Evolutionary conservation across 176 grass and related monocot species (phyloP), one percentile per base, ranked within the genome.

Genomic region (Juncus effusus): DNA sequence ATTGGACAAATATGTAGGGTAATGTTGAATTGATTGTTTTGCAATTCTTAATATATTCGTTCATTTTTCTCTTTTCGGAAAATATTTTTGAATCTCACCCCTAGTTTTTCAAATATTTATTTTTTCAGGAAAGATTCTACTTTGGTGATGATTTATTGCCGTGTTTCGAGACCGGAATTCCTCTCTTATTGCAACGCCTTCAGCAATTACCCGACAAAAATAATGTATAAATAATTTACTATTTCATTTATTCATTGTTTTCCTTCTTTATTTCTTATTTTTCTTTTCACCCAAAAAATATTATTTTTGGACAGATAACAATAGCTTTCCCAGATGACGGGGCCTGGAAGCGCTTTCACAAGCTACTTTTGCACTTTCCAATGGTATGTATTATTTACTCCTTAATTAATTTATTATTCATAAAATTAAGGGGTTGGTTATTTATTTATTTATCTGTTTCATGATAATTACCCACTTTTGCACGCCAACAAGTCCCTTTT

Each of bases 251-350:
- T 4, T 15, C 35, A 5, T 12, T 13, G 13, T 1, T 62, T 61
- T 36, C 38, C 39, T 63, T 68, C 57, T 42, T 16, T 12, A 14
- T 59, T 61, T 41, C 12, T 45, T 12, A 15, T 54, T 60, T 5
- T 6, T 16, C 40, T 4, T 36, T 41, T 61, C 19, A 67, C 68
- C 15, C 13, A 28, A 28, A 28, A 28, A 28, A 28, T 13, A 42
- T 40, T 6, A 62, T 55, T 64, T 51, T 10, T 47, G 11, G 8
- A 79, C 83, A 96, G 93, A 78, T 96, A 75, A 78, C 93, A 57
- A 86, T 96, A 74, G 87, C 93, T 38, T 96, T 96, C 64, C 93
- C 93, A 37, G 93, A 96, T 89, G 87, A 96, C 67, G 93, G 93
- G 38, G 87, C 93, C 13, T 96, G 93, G 93, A 91, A 96, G 69